Percentiles rank a stretch among this genome's conserved stretches.
Conservation (phyloP, 805 yeast species). For the Candida suzukii region DNA sequence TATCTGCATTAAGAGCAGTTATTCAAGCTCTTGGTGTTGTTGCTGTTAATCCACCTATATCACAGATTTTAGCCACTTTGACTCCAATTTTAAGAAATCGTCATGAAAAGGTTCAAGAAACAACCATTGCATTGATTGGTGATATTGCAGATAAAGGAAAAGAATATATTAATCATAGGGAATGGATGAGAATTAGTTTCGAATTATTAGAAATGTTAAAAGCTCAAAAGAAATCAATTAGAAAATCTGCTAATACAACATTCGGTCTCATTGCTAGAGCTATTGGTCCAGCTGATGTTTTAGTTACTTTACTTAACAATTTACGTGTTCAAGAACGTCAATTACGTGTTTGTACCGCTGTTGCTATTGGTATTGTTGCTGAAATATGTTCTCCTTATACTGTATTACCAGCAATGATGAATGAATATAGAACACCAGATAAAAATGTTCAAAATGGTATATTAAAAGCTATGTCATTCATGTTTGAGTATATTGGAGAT, state of each 20-base stretch:
- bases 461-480: slow-evolving; percentile 78
- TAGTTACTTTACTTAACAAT: slow-evolving; percentile 77
- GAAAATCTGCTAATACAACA: slow-evolving; percentile 82
- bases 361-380: slow-evolving; percentile 95
- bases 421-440: slow-evolving; percentile 90
- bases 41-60: slow-evolving; percentile 69
- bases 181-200: slow-evolving; percentile 96
- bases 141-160: slow-evolving; percentile 74
- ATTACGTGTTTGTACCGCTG: slow-evolving; percentile 93
- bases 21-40: slow-evolving; percentile 53
- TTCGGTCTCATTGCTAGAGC: slow-evolving; percentile 89
- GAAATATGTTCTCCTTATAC: slow-evolving; percentile 90
- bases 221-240: slow-evolving; percentile 65
- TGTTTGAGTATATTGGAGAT: slow-evolving; percentile 87
- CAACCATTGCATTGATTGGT: slow-evolving; percentile 73
- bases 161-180: slow-evolving; percentile 80
- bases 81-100: slow-evolving; percentile 88
- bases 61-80: slow-evolving; percentile 76
- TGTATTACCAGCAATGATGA: slow-evolving; percentile 89
- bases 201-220: slow-evolving; percentile 85
- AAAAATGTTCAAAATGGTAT: slow-evolving; percentile 94
- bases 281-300: slow-evolving; percentile 92
- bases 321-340: slow-evolving; percentile 93
- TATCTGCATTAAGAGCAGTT: slow-evolving; percentile 63
- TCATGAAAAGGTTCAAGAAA: slow-evolving; percentile 86